Evolutionary conservation across 2,329 filamentous ascomycete genomes (phyloP).

Genomic region (Apiospora malaysiana): DNA sequence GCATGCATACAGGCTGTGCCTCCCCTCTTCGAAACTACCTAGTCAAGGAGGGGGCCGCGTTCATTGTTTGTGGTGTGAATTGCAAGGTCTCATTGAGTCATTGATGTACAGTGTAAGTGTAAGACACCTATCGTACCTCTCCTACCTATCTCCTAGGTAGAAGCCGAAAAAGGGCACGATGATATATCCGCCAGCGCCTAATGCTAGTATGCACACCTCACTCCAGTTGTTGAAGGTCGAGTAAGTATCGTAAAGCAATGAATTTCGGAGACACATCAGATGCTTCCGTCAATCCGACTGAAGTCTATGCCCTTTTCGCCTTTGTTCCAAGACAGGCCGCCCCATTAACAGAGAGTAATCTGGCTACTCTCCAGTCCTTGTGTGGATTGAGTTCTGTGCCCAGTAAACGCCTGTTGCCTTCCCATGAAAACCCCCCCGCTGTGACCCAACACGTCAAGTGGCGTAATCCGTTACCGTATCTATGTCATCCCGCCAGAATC

Average conservation of each 20-base stretch:
- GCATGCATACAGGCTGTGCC: not conserved
- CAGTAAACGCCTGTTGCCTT: slow-evolving; percentile 17
- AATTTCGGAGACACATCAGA: not conserved
- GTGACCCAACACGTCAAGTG: not conserved
- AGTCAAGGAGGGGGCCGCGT: not conserved
- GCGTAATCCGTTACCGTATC: slow-evolving; percentile 12
- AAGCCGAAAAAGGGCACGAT: not conserved
- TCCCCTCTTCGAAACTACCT: not conserved
- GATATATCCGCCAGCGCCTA: slow-evolving; percentile 3
- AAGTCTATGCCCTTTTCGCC: not conserved
- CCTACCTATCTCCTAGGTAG: not conserved
- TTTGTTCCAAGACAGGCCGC: not conserved
- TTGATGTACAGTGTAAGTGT: not conserved
- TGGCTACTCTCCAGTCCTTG: not conserved
- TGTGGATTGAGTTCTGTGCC: not conserved
- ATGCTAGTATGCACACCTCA: slow-evolving; percentile 6
- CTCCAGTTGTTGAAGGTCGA: not conserved
- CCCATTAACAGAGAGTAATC: not conserved
- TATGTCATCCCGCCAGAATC: slow-evolving; percentile 5
- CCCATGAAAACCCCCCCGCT: not conserved
- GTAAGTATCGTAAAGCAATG: slow-evolving; percentile 3
- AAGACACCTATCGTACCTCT: not conserved
- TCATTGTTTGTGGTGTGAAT: not conserved
- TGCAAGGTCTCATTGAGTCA: slow-evolving; percentile 6
- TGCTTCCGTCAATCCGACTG: slow-evolving; percentile 2